Evolutionary conservation across 225 moss, liverwort and hornwort species (phyloP), one percentile per base, ranked within the genome.

Genomic region (Neckera pumila): DNA sequence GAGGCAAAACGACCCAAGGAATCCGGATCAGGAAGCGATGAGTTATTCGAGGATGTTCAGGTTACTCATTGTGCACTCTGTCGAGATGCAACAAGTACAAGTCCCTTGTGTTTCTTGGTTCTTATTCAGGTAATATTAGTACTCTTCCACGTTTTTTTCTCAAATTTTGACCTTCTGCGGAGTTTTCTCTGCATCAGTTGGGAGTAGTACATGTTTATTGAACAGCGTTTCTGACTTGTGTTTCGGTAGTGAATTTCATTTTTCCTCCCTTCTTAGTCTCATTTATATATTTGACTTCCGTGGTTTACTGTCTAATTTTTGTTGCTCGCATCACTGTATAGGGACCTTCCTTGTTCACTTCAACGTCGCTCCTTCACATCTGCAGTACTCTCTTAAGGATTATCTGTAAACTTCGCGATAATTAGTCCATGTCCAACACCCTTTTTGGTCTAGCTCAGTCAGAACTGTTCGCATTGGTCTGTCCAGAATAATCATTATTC

Each of bases 71-170:
- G 97, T 93, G 92, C 97, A 86, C 95, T 98, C 51, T 98, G 97
- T 90, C 93, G 95, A 75, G 97, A 96, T 89, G 94, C 97, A 87
- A 92, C 93, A 31, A 94, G 95, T 79, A 90, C 95, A 88, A 96
- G 94, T 91, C 94, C 95, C 34, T 91, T 98, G 81, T 96, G 97
- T 90, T 96, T 96, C 73, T 92, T 98, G 92, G 95, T 95, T 74
- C 93, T 98, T 84, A 93, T 96, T 86, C 97, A 97, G 97, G 97
- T 97, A 94, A 45, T 86, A 59, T 87, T 53, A 61, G 66, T 79
- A 51, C 64, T 87, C 60, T 63, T 84, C 30, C 61, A 56, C 60
- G 34, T 76, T 89, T 82, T 47, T 30, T 87, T 64, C 64, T 65
- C 70, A 63, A 47, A 53, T 63, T 76, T 79, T 67, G 78, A 61